Percentiles rank a stretch among this genome's conserved stretches.
phyloP scores from a whole-genome alignment of 2,329 filamentous ascomycete genomes.

The Fusarium nodosum region DNA sequence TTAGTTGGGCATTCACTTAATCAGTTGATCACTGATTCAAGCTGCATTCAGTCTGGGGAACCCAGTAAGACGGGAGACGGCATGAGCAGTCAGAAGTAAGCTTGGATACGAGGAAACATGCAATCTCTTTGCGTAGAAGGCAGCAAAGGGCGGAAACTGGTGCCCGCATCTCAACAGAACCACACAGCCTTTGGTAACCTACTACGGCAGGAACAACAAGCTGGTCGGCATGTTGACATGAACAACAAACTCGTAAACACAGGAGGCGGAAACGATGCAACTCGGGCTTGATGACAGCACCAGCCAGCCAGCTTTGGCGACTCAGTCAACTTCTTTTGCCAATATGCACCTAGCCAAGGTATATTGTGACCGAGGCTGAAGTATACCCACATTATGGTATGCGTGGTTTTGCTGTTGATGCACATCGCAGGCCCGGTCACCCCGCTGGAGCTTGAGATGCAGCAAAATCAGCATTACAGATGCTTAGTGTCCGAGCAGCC shows the following conservation, averaged over 20 bases:
- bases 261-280: constrained; percentile 29
- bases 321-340: constrained; percentile 18
- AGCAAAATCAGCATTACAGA: constrained; percentile 24
- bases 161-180: constrained; percentile 19
- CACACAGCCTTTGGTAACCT: constrained; percentile 12
- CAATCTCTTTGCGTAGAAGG: constrained; percentile 34
- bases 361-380: constrained; percentile 31
- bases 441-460: constrained; percentile 32
- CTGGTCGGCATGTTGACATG: constrained; percentile 12
- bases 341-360: constrained; percentile 35
- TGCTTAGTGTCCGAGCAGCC: constrained; percentile 30
- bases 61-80: constrained; percentile 38
- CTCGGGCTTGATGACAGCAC: constrained; percentile 32
- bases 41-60: constrained; percentile 16
- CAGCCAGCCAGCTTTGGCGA: constrained; percentile 27
- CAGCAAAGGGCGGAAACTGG: constrained; percentile 22
- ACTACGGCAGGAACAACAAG: constrained; percentile 25
- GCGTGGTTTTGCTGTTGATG: constrained; percentile 40
- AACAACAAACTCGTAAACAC: constrained; percentile 20
- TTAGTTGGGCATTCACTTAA: constrained; percentile 25
- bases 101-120: constrained; percentile 37
- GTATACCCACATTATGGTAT: constrained; percentile 27
- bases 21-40: constrained; percentile 39
- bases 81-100: constrained; percentile 29
- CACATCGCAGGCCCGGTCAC: constrained; percentile 26